Percentiles rank a stretch among this genome's conserved stretches.
These are phyloP conservation scores for Didymella pomorum DNA, from an alignment of 2,329 filamentous ascomycete genomes.

Conservation along the genomic window DNA sequence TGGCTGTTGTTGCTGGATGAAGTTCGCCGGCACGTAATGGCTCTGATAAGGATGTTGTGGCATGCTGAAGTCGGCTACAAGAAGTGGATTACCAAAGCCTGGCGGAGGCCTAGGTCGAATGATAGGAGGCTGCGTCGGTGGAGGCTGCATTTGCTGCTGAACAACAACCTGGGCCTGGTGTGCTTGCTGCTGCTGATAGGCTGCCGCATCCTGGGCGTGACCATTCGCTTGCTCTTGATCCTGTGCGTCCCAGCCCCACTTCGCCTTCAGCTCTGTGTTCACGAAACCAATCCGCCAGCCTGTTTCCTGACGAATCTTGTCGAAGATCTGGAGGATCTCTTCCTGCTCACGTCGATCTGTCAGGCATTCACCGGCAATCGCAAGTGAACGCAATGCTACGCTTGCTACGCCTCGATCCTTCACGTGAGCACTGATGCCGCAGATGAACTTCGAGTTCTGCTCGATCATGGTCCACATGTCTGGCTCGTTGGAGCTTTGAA, in stretches of 20 bases:
- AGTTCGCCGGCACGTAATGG: constrained; percentile 78
- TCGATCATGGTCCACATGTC: constrained; percentile 76
- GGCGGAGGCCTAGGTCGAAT: constrained; percentile 48
- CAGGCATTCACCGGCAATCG: constrained; percentile 78
- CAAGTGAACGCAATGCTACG: constrained; percentile 80
- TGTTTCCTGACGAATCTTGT: constrained; percentile 76
- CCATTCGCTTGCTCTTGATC: constrained; percentile 45
- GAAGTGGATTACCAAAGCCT: constrained; percentile 73
- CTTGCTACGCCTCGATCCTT: constrained; percentile 81
- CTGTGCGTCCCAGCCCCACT: constrained; percentile 74
- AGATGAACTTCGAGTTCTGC: constrained; percentile 82
- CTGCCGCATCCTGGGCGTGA: constrained; percentile 30
- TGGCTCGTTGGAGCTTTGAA: constrained; percentile 65
- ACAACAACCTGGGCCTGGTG: constrained; percentile 23
- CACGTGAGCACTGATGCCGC: constrained; percentile 86
- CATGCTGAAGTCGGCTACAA: constrained; percentile 75
- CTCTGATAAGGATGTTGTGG: constrained; percentile 84
- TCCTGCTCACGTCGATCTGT: constrained; percentile 75
- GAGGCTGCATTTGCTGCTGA: constrained; percentile 24
- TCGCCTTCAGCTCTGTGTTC: constrained; percentile 74
- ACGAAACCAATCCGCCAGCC: constrained; percentile 80
- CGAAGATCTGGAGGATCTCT: constrained; percentile 80
- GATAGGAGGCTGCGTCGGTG: constrained; percentile 22
- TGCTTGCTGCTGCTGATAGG: constrained; percentile 32
- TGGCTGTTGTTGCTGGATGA: constrained; percentile 42